Evolutionary conservation across 2,329 filamentous ascomycete genomes (phyloP), one percentile per base, ranked within the genome.

Genomic region (Epichloe elymi): DNA sequence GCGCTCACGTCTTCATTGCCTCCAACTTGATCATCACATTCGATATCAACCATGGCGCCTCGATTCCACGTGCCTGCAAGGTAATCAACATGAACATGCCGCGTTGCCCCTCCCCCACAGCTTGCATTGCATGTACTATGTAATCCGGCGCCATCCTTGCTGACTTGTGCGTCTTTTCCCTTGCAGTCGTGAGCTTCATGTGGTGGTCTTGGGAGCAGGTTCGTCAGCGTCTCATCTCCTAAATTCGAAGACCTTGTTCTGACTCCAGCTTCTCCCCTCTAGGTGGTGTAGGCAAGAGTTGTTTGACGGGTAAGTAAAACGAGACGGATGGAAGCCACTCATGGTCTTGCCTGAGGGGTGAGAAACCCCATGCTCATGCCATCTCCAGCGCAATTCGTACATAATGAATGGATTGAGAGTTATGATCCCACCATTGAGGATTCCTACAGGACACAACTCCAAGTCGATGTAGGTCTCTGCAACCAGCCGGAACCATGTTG

Each of bases 261-360:
- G 61, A 69, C 62, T 61, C 52, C 50, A 48, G 51, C 51, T 52
- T 59, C 51, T 11, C 37, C 40, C 15, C 3, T 46, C n/a, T 66
- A 88, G 86, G 88, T 70, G 88, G 88, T 66, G 88, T 95, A 64
- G 88, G 88, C 55, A 95, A 95, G 71, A 94, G 88, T 67, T 94
- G 88, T 74, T 74, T 95, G 60, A 95, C 88, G 67, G 87, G 88
- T 93, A 74, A 66, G 73, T 65, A 4, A 12, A 33, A 4, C 5
- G 26, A 45, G 36, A 50, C 37, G 11, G 4, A 12, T 23, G 33
- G 15, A 38, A 38, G 10, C 15, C n/a, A 15, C 23, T 15, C 3
- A 10, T 40, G 37, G 23, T 23, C 6, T 38, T n/a, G 19, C 46
- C 20, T 11, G 2, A 30, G 10, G 7, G 15, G 7, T 41, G 36